Conservation (phyloP, 768 basidiomycete genomes). For the Mrakia frigida region DNA sequence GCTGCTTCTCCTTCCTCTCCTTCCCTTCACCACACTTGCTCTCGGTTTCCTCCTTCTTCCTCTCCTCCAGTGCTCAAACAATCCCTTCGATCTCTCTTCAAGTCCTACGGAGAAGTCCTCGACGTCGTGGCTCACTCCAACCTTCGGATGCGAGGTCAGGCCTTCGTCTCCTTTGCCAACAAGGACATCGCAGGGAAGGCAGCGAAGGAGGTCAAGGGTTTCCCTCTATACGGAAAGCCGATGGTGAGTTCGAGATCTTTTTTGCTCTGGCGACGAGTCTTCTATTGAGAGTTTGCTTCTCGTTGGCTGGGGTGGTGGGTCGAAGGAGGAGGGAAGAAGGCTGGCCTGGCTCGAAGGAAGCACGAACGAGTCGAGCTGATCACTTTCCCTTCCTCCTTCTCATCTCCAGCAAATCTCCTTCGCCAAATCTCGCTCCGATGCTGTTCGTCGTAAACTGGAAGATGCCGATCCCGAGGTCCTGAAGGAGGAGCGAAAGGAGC, state of each 20-base stretch:
- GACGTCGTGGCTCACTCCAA: slow-evolving; percentile 95
- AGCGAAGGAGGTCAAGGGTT: slow-evolving; percentile 84
- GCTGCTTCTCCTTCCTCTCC: not conserved
- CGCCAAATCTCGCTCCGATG: slow-evolving; percentile 80
- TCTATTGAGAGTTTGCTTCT: too few species aligned
- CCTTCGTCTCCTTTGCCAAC: slow-evolving; percentile 86
- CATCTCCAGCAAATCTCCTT: slow-evolving; percentile 84
- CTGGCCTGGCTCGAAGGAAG: not conserved
- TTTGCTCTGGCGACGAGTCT: too few species aligned
- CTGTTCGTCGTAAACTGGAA: slow-evolving; percentile 73
- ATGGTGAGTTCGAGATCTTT: slow-evolving; percentile 59
- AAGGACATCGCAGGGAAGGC: slow-evolving; percentile 80
- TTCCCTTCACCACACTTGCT: not conserved
- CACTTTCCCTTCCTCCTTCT: not conserved
- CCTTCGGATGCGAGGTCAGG: slow-evolving; percentile 96
- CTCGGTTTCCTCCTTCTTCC: not conserved
- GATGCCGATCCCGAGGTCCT: slow-evolving; percentile 65
- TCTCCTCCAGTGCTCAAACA: slow-evolving; percentile 67
- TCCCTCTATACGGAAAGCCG: slow-evolving; percentile 92
- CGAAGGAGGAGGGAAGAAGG: not conserved
- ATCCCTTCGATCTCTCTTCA: slow-evolving; percentile 81
- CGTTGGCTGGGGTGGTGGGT: not conserved
- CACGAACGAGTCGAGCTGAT: not conserved
- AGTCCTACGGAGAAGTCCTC: slow-evolving; percentile 83
- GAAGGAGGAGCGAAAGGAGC: slow-evolving; percentile 64